Conservation (phyloP, 768 basidiomycete species). For the Tricholoma terreum region DNA sequence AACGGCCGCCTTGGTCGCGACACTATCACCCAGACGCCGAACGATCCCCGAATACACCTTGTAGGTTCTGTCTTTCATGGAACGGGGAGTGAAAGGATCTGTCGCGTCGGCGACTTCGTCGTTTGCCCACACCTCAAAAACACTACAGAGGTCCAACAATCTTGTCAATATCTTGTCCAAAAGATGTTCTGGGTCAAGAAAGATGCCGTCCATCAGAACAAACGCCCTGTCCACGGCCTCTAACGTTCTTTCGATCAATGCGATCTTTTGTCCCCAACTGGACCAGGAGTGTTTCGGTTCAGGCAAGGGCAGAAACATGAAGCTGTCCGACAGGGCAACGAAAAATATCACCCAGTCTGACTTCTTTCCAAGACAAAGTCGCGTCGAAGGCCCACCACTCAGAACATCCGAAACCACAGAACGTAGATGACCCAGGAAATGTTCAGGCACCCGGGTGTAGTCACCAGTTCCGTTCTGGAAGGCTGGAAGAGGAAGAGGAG, state of each 20-base stretch:
- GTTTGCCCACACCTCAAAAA: conserved; percentile 59
- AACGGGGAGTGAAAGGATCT: conserved; percentile 37
- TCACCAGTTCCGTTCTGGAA: conserved; percentile 29
- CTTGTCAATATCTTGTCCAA: conserved; percentile 48
- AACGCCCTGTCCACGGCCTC: conserved; percentile 52
- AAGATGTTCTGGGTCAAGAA: conserved; percentile 40
- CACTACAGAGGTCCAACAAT: conserved; percentile 51
- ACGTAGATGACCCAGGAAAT: conserved; percentile 40
- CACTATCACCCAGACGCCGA: conserved; percentile 42
- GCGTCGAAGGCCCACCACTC: conserved; percentile 2
- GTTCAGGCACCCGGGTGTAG: conserved; percentile 37
- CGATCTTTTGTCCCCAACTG: conserved; percentile 54
- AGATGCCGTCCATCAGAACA: conserved; percentile 50
- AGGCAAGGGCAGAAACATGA: conserved; percentile 56
- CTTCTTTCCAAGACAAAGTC: conserved; percentile 28
- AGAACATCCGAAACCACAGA: conserved; percentile 30
- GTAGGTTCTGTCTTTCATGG: conserved; percentile 47
- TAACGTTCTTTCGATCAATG: conserved; percentile 50
- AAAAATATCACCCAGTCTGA: conserved; percentile 50
- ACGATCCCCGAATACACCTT: conserved; percentile 43
- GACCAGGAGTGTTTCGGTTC: conserved; percentile 44
- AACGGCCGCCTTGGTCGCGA: conserved; percentile 25
- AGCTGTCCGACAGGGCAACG: conserved; percentile 48
- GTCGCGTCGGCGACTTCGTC: conserved; percentile 37
- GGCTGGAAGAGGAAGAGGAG: conserved; percentile 28